A percentile compares a stretch with the other conserved stretches of the same genome.
phyloP scores from a whole-genome alignment of 2,329 filamentous ascomycete genomes.

The Colletotrichum ledebouriae region DNA sequence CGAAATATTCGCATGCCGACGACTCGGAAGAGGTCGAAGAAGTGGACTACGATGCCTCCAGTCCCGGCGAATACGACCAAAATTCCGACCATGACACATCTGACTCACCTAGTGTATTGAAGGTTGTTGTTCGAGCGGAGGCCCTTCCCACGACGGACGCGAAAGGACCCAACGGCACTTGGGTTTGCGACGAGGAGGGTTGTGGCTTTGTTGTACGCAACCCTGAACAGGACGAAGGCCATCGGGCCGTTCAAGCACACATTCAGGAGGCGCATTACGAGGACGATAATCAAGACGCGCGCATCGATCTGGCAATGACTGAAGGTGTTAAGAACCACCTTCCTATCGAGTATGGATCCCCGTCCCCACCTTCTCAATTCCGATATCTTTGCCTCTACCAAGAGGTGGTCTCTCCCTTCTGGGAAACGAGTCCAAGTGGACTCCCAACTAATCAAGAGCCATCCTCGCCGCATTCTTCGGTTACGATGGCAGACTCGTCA shows the following conservation, averaged over 20 bases:
- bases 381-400: conserved; percentile 43
- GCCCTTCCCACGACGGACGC: conserved; percentile 63
- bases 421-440: conserved; percentile 38
- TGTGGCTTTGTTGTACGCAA: conserved; percentile 75
- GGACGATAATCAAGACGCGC: conserved; percentile 66
- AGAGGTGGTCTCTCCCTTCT: conserved; percentile 35
- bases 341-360: conserved; percentile 67
- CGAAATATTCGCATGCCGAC: conserved; percentile 52
- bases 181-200: conserved; percentile 74
- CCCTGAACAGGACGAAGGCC: conserved; percentile 68
- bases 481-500: background rate
- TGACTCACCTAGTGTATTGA: conserved; percentile 48
- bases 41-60: conserved; percentile 26
- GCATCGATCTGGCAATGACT: conserved; percentile 66
- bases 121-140: conserved; percentile 63
- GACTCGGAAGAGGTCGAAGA: conserved; percentile 52
- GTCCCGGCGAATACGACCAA: conserved; percentile 46
- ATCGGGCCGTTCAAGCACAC: conserved; percentile 71
- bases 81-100: conserved; percentile 29
- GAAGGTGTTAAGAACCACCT: conserved; percentile 68
- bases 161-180: conserved; percentile 72
- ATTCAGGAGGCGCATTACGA: conserved; percentile 61
- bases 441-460: conserved; percentile 4
- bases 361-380: conserved; percentile 52
- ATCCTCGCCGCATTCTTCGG: conserved; percentile 30